phyloP scores from a whole-genome alignment of 768 basidiomycete species.

The Mycena polygramma region DNA sequence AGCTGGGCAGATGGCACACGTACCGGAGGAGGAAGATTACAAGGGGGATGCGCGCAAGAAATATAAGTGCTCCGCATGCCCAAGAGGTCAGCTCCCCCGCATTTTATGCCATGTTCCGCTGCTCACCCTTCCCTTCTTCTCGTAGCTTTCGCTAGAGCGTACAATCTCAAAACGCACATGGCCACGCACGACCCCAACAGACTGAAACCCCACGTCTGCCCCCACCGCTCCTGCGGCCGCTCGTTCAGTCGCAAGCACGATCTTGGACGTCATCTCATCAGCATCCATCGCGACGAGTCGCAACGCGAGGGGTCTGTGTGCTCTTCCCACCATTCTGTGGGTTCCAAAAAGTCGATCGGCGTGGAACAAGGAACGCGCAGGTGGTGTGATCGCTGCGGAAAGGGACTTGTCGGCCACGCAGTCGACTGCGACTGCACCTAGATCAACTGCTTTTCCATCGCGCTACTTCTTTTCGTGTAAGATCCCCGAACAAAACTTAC shows the following conservation, averaged over 20 bases:
- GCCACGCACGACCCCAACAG: conserved; percentile 95
- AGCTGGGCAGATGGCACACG: conserved; percentile 57
- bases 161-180: conserved; percentile 96
- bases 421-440: conserved; percentile 73
- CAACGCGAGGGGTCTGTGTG: conserved; percentile 54
- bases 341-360: conserved; percentile 69
- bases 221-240: conserved; percentile 86
- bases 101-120: conserved; percentile 6
- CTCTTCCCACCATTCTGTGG: conserved; percentile 54
- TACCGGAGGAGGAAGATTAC: conserved; percentile 58
- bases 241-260: conserved; percentile 97
- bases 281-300: conserved; percentile 80
- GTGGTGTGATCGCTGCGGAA: conserved; percentile 85
- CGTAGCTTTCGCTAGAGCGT: conserved; percentile 90
- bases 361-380: conserved; percentile 71
- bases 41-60: conserved; percentile 77
- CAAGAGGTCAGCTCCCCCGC: conserved; percentile 65
- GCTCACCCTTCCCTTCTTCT: conserved; percentile 32
- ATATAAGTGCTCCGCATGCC: conserved; percentile 82
- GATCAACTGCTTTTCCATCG: conserved; percentile 50
- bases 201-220: conserved; percentile 90
- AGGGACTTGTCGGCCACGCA: conserved; percentile 70
- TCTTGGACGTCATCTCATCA: conserved; percentile 88
- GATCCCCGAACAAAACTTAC: conserved; percentile 38
- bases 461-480: conserved; percentile 48